Evolutionary conservation across 2,329 filamentous ascomycete species (phyloP), one percentile per base, ranked within the genome.

Genomic region (Incumbomyces lentus): DNA sequence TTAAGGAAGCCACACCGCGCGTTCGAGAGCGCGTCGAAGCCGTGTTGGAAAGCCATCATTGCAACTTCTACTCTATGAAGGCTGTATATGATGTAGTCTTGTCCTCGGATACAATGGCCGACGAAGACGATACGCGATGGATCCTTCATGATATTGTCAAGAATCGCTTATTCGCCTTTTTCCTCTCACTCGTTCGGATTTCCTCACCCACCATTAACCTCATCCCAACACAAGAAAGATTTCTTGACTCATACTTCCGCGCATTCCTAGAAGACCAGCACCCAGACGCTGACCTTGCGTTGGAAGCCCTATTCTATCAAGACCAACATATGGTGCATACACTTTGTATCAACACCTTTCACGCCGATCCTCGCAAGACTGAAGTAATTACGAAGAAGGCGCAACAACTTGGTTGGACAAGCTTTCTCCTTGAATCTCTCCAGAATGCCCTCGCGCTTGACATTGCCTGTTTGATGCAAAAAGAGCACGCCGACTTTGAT

Each of bases 291-390:
- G 82, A 89, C 54, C 93, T 95, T 52, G 90, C 95, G 12, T 76
- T 98, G 48, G 83, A 95, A 60, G 89, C 87, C 49, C 69, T 95
- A 5, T 96, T 90, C 89, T 82, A 84, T 55, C 88, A 92, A 60
- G 87, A 96, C 61, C 85, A 82, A 55, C 76, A 82, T 16, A 96
- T 88, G 84, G 84, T 96, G 13, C 82, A 82, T 8, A 78, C 82
- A 53, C 80, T 85, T 49, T 78, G 98, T 30, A 79, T 90, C 35
- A 82, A 88, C 49, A 76, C 78, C 7, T 87, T 92, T 62, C 82
- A 82, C 34, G 69, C 74, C 48, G 78, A 84, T 56, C 81, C 79
- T 2, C 76, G 81, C 48, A 75, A 82, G 42, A 72, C 89, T 32
- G 74, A 76, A 2, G 67, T 78, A 13, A 84, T 90, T 31, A 80